These are phyloP conservation scores for Alternaria alternata DNA, from an alignment of 2,329 filamentous ascomycete species.

Conservation along the genomic window DNA sequence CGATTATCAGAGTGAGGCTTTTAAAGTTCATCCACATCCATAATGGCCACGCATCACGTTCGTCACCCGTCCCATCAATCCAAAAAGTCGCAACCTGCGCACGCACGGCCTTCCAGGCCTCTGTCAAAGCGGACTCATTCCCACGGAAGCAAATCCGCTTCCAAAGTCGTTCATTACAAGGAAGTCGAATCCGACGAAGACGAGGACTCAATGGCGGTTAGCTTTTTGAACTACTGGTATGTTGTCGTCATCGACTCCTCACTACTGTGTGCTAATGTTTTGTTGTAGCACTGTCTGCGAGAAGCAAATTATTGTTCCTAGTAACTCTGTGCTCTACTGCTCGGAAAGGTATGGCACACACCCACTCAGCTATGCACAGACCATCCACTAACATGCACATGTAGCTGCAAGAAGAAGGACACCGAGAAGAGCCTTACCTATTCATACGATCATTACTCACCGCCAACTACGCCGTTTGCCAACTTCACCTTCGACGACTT, in stretches of 20 bases:
- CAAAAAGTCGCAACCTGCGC: constrained; percentile 47
- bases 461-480: constrained; percentile 47
- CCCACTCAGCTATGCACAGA: constrained; percentile 1
- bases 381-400: constrained; percentile 22
- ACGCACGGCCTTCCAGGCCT: constrained; percentile 46
- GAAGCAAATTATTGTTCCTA: constrained; percentile 69
- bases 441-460: constrained; percentile 44
- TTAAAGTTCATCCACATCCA: constrained; percentile 47
- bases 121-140: constrained; percentile 46
- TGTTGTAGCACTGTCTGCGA: constrained; percentile 67
- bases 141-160: constrained; percentile 38
- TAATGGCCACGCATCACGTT: constrained; percentile 46
- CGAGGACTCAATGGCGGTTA: constrained; percentile 60
- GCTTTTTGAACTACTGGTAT: constrained; percentile 63
- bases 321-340: constrained; percentile 69
- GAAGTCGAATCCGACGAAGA: constrained; percentile 50
- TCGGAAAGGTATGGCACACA: constrained; percentile 64
- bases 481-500: constrained; percentile 51
- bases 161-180: constrained; percentile 35
- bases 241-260: constrained; percentile 22
- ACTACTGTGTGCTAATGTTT: constrained; percentile 16
- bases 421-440: constrained; percentile 47
- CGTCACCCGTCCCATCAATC: constrained; percentile 45
- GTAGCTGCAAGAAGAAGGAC: constrained; percentile 58
- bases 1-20: constrained; percentile 40